phyloP scores from a whole-genome alignment of 257 asterid genomes.

The Plantago ovata region DNA sequence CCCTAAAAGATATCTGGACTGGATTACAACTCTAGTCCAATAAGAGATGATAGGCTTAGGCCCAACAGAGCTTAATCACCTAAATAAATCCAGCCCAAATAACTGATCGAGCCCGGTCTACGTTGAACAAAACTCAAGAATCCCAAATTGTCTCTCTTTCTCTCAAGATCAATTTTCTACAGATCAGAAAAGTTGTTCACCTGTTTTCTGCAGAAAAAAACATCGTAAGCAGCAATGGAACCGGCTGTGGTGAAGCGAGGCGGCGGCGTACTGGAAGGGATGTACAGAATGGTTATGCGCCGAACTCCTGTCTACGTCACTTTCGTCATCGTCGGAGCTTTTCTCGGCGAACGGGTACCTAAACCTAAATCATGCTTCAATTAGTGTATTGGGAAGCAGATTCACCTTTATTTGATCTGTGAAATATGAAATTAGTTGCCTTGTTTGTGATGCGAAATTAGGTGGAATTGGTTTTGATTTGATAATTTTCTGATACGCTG shows the following conservation, averaged over 20 bases:
- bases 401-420: neutral
- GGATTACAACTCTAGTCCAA: too few species aligned
- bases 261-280: conserved; percentile 67
- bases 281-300: conserved; percentile 77
- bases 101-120: too few species aligned
- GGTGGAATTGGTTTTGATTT: neutral
- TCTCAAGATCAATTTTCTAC: too few species aligned
- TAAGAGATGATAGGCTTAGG: too few species aligned
- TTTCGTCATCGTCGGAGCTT: conserved; percentile 85
- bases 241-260: conserved; percentile 41
- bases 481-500: conserved; percentile 12
- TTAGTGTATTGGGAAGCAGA: conserved; percentile 26
- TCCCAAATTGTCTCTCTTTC: too few species aligned
- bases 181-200: neutral
- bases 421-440: neutral
- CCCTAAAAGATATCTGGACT: too few species aligned
- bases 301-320: conserved; percentile 80
- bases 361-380: too few species aligned
- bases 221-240: conserved; percentile 26
- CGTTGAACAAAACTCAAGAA: too few species aligned
- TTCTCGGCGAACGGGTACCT: conserved; percentile 69
- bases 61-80: too few species aligned
- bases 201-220: neutral
- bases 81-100: too few species aligned
- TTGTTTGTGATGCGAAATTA: neutral